phyloP scores from a whole-genome alignment of 257 asterid genomes.

The Gynochthodes officinalis region DNA sequence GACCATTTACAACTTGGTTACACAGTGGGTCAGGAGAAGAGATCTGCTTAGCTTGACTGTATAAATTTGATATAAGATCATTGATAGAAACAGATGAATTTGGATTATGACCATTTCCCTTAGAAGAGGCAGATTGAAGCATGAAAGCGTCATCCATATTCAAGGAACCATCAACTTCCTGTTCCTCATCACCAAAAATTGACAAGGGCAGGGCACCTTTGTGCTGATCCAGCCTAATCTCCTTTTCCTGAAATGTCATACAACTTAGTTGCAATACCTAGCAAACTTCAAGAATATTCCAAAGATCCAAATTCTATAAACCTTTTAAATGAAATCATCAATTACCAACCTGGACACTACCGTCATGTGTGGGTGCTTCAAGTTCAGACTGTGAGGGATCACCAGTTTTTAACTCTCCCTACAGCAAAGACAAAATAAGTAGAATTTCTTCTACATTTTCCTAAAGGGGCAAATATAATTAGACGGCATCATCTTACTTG shows the following conservation, averaged over 20 bases:
- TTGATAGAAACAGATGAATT: slow-evolving; percentile 36
- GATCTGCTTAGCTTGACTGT: slow-evolving; percentile 50
- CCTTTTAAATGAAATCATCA: neutral
- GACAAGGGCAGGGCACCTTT: slow-evolving; percentile 58
- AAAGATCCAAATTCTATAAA: neutral
- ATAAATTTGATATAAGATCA: slow-evolving; percentile 64
- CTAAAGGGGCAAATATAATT: neutral
- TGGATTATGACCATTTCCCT: slow-evolving; percentile 34
- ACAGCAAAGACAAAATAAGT: slow-evolving; percentile 16
- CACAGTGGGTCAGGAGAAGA: slow-evolving; percentile 29
- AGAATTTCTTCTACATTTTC: neutral
- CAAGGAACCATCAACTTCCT: slow-evolving; percentile 39
- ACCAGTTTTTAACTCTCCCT: slow-evolving; percentile 29
- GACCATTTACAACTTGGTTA: slow-evolving; percentile 30
- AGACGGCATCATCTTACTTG: slow-evolving; percentile 10
- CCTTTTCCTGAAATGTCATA: slow-evolving; percentile 41
- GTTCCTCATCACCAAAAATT: slow-evolving; percentile 62
- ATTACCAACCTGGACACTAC: slow-evolving; percentile 30
- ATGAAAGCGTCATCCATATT: slow-evolving; percentile 41
- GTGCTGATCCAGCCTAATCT: slow-evolving; percentile 29
- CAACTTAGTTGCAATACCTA: neutral
- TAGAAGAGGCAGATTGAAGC: slow-evolving; percentile 35
- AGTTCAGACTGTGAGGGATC: slow-evolving; percentile 20
- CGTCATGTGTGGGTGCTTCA: slow-evolving; percentile 19
- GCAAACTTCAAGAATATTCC: neutral